These are phyloP conservation scores for Passalora sequoiae DNA, from an alignment of 2,329 filamentous ascomycete species.

Conservation along the genomic window DNA sequence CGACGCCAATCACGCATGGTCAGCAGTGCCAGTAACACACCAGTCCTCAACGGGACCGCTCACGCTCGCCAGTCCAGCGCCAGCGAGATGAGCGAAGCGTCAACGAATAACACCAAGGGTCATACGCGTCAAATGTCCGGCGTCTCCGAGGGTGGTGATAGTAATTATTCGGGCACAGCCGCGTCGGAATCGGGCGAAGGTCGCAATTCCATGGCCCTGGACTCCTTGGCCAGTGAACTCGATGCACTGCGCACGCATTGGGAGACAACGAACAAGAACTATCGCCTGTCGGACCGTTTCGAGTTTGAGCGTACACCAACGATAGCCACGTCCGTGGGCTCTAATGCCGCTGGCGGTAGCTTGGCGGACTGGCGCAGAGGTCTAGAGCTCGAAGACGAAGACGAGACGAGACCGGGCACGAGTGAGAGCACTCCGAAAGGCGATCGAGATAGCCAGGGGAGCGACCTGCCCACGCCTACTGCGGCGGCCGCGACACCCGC, in stretches of 20 bases:
- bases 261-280: slow-evolving; percentile 94
- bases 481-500: slow-evolving; percentile 1
- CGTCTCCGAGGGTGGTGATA: slow-evolving; percentile 48
- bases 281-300: slow-evolving; percentile 84
- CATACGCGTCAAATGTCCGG: slow-evolving; percentile 56
- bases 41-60: slow-evolving; percentile 27
- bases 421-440: background rate
- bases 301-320: slow-evolving; percentile 54
- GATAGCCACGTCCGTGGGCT: slow-evolving; percentile 8
- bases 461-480: slow-evolving; percentile 10
- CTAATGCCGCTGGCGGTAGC: slow-evolving; percentile 50
- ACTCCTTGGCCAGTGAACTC: slow-evolving; percentile 86
- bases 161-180: slow-evolving; percentile 42
- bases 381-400: slow-evolving; percentile 51
- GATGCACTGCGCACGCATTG: slow-evolving; percentile 86
- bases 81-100: slow-evolving; percentile 31
- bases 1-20: slow-evolving; percentile 64
- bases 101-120: slow-evolving; percentile 34
- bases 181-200: slow-evolving; percentile 14
- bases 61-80: slow-evolving; percentile 43
- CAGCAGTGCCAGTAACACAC: slow-evolving; percentile 27
- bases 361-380: slow-evolving; percentile 75
- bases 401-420: slow-evolving; percentile 20
- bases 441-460: slow-evolving; percentile 1
- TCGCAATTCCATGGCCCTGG: slow-evolving; percentile 51